These are phyloP conservation scores for Auxenochlorella pyrenoidosa DNA, from an alignment of 139 green algal species.

Conservation along the genomic window DNA sequence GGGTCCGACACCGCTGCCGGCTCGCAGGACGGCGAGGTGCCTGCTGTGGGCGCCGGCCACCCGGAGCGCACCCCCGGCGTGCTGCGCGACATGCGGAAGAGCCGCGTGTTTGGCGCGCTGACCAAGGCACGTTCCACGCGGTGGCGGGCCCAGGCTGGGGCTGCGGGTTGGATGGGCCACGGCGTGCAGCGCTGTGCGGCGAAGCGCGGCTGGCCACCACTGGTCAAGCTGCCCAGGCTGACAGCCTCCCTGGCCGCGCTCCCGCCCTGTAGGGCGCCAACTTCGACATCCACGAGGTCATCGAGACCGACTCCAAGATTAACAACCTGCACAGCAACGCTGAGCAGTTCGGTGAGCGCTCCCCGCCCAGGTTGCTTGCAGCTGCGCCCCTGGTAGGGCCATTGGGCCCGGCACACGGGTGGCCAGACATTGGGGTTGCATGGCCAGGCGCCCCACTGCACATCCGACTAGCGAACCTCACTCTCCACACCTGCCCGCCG, in stretches of 20 bases:
- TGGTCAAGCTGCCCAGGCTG: background rate
- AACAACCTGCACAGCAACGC: conserved; percentile 63
- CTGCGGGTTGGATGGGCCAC: too few relatives aligned
- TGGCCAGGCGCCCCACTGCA: background rate
- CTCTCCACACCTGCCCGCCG: too few relatives aligned
- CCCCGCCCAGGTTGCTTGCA: background rate
- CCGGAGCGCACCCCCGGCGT: conserved; percentile 22
- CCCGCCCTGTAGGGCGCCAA: background rate
- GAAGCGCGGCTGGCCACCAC: too few relatives aligned
- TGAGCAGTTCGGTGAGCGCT: conserved; percentile 65
- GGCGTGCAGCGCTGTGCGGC: too few relatives aligned
- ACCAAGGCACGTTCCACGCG: background rate
- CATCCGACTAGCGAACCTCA: background rate
- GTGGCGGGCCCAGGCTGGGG: too few relatives aligned
- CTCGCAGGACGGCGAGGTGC: background rate
- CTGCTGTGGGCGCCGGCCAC: background rate
- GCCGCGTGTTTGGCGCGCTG: conserved; percentile 11
- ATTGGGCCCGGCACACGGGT: too few relatives aligned
- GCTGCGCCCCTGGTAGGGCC: too few relatives aligned
- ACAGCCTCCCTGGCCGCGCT: background rate
- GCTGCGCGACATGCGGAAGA: conserved; percentile 39
- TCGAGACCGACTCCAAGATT: conserved; percentile 24
- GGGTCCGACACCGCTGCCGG: background rate
- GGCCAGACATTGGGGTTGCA: background rate
- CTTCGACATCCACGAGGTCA: conserved; percentile 36